phyloP scores from a whole-genome alignment of 768 basidiomycete species.

The Rickenella mellea region DNA sequence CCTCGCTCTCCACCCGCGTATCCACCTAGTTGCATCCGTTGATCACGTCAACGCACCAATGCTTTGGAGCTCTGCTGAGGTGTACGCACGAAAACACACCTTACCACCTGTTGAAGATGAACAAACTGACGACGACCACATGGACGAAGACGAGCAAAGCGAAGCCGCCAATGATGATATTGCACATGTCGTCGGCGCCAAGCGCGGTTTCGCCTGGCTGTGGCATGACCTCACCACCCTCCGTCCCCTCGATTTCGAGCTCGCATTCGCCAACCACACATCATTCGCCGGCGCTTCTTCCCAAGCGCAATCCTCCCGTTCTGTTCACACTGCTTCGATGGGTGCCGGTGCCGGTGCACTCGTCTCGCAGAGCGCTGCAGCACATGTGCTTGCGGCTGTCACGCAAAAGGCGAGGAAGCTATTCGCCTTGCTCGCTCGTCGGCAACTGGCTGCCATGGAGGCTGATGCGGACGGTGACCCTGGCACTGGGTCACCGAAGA shows the following conservation, averaged over 20 bases:
- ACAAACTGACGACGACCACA: too few species aligned
- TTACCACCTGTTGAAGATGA: too few species aligned
- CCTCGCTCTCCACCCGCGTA: slow-evolving; percentile 61
- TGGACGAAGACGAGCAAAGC: too few species aligned
- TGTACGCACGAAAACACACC: slow-evolving; percentile 34
- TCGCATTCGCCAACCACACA: slow-evolving; percentile 55
- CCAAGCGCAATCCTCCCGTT: slow-evolving; percentile 19
- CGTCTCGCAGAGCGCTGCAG: slow-evolving; percentile 69
- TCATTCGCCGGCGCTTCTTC: slow-evolving; percentile 45
- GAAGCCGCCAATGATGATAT: slow-evolving; percentile 6
- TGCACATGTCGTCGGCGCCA: slow-evolving; percentile 11
- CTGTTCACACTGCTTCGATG: slow-evolving; percentile 22
- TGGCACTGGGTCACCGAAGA: too few species aligned
- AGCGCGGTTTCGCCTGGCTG: slow-evolving; percentile 60
- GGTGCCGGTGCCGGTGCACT: slow-evolving; percentile 24
- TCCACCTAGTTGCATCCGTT: slow-evolving; percentile 78
- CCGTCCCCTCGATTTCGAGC: slow-evolving; percentile 70
- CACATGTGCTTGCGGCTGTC: slow-evolving; percentile 79
- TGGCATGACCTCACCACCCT: slow-evolving; percentile 92
- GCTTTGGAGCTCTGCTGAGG: slow-evolving; percentile 71
- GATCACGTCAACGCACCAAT: slow-evolving; percentile 82
- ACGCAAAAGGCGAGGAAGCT: slow-evolving; percentile 80
- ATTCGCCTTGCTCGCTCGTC: slow-evolving; percentile 60
- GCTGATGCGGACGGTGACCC: slow-evolving; percentile 12
- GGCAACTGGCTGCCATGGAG: slow-evolving; percentile 47